Conservation (phyloP, 2,329 filamentous ascomycete species). For the Pezicula rhizophila region DNA sequence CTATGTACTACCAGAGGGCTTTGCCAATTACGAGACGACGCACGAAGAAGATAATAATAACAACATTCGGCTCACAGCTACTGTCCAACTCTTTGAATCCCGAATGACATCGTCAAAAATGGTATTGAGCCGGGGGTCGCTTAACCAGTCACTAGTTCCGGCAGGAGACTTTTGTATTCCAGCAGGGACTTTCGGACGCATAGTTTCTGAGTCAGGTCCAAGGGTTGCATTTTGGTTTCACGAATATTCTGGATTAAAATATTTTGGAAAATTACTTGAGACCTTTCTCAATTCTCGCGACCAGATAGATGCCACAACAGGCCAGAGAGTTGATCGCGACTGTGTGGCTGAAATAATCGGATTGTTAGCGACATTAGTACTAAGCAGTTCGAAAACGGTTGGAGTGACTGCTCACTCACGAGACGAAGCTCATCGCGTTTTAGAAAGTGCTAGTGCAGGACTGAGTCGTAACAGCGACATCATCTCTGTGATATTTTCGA, state of each 20-base stretch:
- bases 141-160: constrained; percentile 13
- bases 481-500: constrained; percentile 73
- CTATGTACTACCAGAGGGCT: constrained; percentile 65
- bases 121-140: constrained; percentile 1
- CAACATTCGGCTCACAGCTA: constrained; percentile 60
- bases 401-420: constrained; percentile 33
- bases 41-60: constrained; percentile 85
- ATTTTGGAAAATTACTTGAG: constrained; percentile 71
- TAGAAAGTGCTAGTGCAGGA: constrained; percentile 53
- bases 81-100: constrained; percentile 57
- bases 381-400: constrained; percentile 25
- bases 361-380: constrained; percentile 66
- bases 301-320: constrained; percentile 36
- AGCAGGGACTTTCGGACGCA: constrained; percentile 59
- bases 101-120: constrained; percentile 25
- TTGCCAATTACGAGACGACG: constrained; percentile 69
- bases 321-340: constrained; percentile 44
- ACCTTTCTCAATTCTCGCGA: constrained; percentile 55
- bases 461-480: constrained; percentile 61
- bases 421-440: constrained; percentile 31
- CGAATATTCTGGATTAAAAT: constrained; percentile 70
- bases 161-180: constrained; percentile 54
- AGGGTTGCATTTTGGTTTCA: constrained; percentile 70
- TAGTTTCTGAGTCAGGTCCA: constrained; percentile 72
- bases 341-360: constrained; percentile 68